phyloP scores from a whole-genome alignment of 1,139 yeast species.

The Taphrina pruni region DNA sequence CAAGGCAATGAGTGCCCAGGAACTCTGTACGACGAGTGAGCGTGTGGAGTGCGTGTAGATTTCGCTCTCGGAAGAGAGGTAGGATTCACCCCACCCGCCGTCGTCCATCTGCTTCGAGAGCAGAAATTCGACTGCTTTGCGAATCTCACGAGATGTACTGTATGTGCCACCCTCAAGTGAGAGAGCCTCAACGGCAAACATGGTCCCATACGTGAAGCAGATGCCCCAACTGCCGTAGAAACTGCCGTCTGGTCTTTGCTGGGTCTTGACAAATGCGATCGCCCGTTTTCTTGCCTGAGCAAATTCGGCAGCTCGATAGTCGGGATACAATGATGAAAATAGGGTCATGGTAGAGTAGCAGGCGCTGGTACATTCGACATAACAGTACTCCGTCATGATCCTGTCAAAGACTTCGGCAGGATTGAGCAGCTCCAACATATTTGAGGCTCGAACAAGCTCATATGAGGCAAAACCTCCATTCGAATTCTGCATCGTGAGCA shows the following conservation, averaged over 20 bases:
- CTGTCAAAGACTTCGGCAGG: conserved; percentile 99
- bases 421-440: conserved; percentile 74
- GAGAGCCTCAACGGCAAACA: conserved; percentile 97
- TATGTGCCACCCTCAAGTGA: conserved; percentile 71
- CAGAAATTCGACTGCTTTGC: conserved; percentile 82
- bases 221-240: conserved; percentile 99
- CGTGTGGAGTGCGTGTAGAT: conserved; percentile 69
- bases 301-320: conserved; percentile 71
- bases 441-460: conserved; percentile 82
- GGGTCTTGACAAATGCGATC: conserved; percentile 67
- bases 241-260: conserved; percentile 81
- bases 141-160: conserved; percentile 65
- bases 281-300: conserved; percentile 73
- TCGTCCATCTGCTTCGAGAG: conserved; percentile 75
- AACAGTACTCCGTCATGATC: conserved; percentile 98
- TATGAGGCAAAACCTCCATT: conserved; percentile 93
- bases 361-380: conserved; percentile 97
- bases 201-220: conserved; percentile 92
- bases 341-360: conserved; percentile 85
- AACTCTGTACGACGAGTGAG: conserved; percentile 84
- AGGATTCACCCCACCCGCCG: conserved; percentile 95
- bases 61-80: conserved; percentile 55
- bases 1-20: conserved; percentile 90
- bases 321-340: conserved; percentile 65
- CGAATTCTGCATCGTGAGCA: conserved; percentile 77